These are phyloP conservation scores for Neurospora africana DNA, from an alignment of 495 filamentous ascomycete species.

Conservation along the genomic window DNA sequence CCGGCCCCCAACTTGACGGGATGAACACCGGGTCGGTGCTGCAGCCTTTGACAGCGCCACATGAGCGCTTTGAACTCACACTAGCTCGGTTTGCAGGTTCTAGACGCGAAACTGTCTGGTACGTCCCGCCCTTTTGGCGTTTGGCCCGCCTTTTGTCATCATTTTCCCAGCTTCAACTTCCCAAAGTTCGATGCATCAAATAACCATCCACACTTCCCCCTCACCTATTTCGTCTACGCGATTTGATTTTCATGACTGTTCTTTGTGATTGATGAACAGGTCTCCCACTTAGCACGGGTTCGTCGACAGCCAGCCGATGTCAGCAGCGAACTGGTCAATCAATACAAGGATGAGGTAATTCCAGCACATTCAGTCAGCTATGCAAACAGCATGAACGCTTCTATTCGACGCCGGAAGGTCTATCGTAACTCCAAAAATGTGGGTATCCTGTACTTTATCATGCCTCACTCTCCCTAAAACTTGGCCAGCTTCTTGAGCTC, in stretches of 20 bases:
- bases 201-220: background rate
- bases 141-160: background rate
- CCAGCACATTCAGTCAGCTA: background rate
- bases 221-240: background rate
- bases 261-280: background rate
- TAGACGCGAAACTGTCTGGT: background rate
- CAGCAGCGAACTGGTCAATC: background rate
- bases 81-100: background rate
- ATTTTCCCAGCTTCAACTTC: background rate
- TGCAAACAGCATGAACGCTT: background rate
- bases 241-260: background rate
- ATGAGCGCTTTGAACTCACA: background rate
- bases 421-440: background rate
- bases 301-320: background rate
- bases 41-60: background rate
- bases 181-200: background rate
- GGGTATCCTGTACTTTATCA: background rate
- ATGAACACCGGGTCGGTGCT: background rate
- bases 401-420: background rate
- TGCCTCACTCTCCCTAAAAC: background rate
- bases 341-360: background rate
- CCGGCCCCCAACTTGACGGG: background rate
- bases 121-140: background rate
- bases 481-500: background rate
- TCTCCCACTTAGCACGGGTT: background rate